A percentile compares a stretch with the other conserved stretches of the same genome.
phyloP scores from a whole-genome alignment of 2,329 filamentous ascomycete genomes.

The Byssochlamys sp. region DNA sequence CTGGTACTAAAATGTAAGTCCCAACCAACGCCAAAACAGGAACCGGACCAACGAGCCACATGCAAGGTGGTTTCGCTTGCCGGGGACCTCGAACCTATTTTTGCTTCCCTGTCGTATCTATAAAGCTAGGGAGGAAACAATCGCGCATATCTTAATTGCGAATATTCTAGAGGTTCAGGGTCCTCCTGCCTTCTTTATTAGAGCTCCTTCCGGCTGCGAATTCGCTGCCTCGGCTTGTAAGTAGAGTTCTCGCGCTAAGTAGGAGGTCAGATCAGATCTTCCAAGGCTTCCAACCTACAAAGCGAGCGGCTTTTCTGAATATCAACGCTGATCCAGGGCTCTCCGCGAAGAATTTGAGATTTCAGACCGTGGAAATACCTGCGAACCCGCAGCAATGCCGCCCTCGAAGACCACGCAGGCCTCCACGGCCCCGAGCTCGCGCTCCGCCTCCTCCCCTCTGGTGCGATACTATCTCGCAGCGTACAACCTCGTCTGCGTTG shows the following conservation, averaged over 20 bases:
- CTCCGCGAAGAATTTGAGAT: neutral
- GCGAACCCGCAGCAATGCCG: neutral
- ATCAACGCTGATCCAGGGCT: neutral
- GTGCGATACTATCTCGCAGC: constrained; percentile 64
- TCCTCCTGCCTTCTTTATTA: neutral
- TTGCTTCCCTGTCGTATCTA: neutral
- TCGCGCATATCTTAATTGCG: neutral
- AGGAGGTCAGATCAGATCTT: too few relatives aligned
- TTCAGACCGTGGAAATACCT: neutral
- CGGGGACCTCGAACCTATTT: neutral
- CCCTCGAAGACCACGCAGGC: constrained; percentile 10
- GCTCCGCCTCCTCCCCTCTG: constrained; percentile 31
- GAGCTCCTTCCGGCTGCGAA: neutral
- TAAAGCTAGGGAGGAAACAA: neutral
- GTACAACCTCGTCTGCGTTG: constrained; percentile 72
- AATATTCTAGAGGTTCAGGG: neutral
- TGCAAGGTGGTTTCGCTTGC: neutral
- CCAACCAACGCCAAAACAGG: neutral
- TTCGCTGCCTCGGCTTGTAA: neutral
- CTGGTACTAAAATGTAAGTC: neutral
- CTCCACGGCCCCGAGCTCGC: constrained; percentile 6
- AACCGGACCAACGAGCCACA: neutral
- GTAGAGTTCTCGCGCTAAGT: neutral
- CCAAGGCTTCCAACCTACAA: neutral
- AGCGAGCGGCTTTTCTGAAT: neutral